Evolutionary conservation across 371 early-diverging fungal species (phyloP).

Genomic region (Lichtheimia corymbifera): DNA sequence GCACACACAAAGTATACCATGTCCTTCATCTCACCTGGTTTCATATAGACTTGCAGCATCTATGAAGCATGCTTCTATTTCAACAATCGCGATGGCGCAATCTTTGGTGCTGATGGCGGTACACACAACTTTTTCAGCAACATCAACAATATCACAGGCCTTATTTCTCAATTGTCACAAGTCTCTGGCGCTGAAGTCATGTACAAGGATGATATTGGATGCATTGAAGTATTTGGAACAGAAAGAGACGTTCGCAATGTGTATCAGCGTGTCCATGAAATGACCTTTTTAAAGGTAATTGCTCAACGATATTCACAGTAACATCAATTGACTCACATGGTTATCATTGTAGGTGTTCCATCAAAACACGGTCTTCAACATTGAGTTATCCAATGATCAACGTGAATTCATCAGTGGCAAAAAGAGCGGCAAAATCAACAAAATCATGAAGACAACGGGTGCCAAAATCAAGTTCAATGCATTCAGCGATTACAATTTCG

Average conservation of each 20-base stretch:
- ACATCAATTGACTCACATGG: neutral
- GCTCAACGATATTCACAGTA: neutral
- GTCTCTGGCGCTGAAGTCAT: conserved; percentile 59
- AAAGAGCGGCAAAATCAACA: conserved; percentile 93
- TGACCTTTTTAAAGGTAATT: conserved; percentile 43
- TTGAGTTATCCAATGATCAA: conserved; percentile 82
- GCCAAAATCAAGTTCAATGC: conserved; percentile 62
- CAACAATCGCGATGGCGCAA: conserved; percentile 35
- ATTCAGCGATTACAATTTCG: conserved; percentile 74
- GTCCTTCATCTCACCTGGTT: too few species aligned
- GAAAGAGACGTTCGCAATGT: conserved; percentile 61
- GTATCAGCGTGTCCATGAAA: conserved; percentile 52
- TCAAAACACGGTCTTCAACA: conserved; percentile 35
- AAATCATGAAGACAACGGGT: conserved; percentile 82
- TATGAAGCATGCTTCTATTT: conserved; percentile 64
- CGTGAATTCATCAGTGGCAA: conserved; percentile 93
- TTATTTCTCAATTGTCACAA: conserved; percentile 53
- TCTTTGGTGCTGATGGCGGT: conserved; percentile 31
- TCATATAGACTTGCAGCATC: conserved; percentile 50
- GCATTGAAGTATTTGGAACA: conserved; percentile 65
- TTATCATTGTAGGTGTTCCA: conserved; percentile 25
- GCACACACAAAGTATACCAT: too few species aligned
- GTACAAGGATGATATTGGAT: conserved; percentile 45
- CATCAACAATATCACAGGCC: conserved; percentile 31
- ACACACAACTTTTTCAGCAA: conserved; percentile 36